phyloP scores from a whole-genome alignment of 2,329 filamentous ascomycete species.

The Cladosporium oxysporum region DNA sequence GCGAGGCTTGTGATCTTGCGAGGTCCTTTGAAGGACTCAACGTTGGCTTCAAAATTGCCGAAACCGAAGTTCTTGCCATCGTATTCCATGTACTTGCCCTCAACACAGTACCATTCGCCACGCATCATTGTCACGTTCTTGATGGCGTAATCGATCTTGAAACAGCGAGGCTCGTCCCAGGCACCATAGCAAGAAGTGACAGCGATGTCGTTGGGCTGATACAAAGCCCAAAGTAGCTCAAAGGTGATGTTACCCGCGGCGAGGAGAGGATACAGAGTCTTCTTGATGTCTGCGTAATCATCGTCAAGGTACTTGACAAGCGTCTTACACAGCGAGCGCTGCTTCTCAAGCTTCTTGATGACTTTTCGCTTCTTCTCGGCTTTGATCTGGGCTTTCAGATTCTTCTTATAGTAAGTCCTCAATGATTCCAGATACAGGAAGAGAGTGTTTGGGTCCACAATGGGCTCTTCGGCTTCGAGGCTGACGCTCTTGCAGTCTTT shows the following conservation, averaged over 20 bases:
- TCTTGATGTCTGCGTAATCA: slow-evolving; percentile 77
- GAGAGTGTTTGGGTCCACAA: slow-evolving; percentile 53
- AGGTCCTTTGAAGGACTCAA: slow-evolving; percentile 75
- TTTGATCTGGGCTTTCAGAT: slow-evolving; percentile 61
- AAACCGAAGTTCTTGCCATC: slow-evolving; percentile 85
- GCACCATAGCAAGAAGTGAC: slow-evolving; percentile 76
- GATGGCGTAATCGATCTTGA: slow-evolving; percentile 76
- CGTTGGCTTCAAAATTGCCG: slow-evolving; percentile 68
- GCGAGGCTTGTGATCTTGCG: slow-evolving; percentile 78
- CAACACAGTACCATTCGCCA: slow-evolving; percentile 74
- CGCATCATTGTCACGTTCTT: slow-evolving; percentile 69
- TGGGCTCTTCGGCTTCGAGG: slow-evolving; percentile 76
- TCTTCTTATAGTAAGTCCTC: slow-evolving; percentile 60
- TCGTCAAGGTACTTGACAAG: slow-evolving; percentile 76
- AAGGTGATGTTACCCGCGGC: slow-evolving; percentile 84
- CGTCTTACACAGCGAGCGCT: slow-evolving; percentile 68
- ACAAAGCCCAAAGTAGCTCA: slow-evolving; percentile 84
- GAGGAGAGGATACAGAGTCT: slow-evolving; percentile 77
- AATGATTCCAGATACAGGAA: slow-evolving; percentile 74
- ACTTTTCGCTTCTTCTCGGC: slow-evolving; percentile 64
- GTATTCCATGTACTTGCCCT: slow-evolving; percentile 80
- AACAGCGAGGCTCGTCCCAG: slow-evolving; percentile 73
- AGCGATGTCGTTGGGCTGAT: slow-evolving; percentile 80
- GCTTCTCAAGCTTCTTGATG: slow-evolving; percentile 58
- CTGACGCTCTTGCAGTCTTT: slow-evolving; percentile 76